Base-by-base conservation (phyloP, 2,329 filamentous ascomycete genomes). In the Colletotrichum acutatum region DNA sequence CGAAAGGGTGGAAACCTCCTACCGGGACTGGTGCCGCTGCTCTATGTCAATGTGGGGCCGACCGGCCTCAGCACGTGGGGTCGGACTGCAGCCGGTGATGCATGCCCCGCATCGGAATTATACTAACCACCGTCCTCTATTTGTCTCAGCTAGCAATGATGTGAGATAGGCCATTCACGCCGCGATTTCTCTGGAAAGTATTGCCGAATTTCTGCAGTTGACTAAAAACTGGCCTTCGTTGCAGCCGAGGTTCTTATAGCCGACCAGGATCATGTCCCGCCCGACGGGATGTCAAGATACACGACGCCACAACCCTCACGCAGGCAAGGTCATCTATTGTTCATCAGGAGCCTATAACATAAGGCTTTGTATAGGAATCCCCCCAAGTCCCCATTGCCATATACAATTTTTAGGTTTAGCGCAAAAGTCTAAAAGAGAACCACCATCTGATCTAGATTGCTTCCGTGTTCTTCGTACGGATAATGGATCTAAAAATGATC, bases 361-460 rank as follows among this genome's bases (percentile, higher is more conserved):
- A 3, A 52, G 37, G 34, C 37, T 58, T 19, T 42, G 16, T 19
- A 1, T 11, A 19, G 11, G 11, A 12, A 34, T 34, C 11, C 11
- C 11, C 32, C 11, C 32, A 16, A 24, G 11, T 30, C 6, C n/a
- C 12, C 30, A 14, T 9, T 52, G 7, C n/a, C 4, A 62, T 56
- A 1, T 56, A 19, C 22, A 30, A 26, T 26, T n/a, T 12, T 4
- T 4, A 58, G 28, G 24, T 30, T 12, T n/a, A 58, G 28, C 62
- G 11, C 19, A 59, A 30, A 37, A 37, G 57, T 12, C 22, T 28
- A 37, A 32, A n/a, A 14, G 42, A 32, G 30, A 37, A 54, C 22
- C 4, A n/a, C 42, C 70, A 19, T 72, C 70, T 22, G 66, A 56
- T 60, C 53, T 69, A 24, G 16, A 22, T 32, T 9, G 12, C 14